Evolutionary conservation across 2,329 filamentous ascomycete species (phyloP).

Genomic region (Cladosporium colombiae): DNA sequence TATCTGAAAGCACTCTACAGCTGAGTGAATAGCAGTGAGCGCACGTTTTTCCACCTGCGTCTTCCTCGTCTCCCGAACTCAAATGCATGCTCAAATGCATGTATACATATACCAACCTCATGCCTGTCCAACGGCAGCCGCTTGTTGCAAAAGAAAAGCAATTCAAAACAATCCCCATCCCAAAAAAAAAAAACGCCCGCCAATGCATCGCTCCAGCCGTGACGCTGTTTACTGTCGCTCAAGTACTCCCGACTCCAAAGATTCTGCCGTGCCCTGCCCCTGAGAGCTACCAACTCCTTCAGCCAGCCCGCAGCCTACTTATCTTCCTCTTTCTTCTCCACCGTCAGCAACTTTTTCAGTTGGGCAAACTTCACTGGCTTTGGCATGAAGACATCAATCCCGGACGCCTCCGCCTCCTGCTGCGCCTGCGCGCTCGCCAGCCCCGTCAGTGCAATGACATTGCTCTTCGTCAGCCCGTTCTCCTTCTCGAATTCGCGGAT

Average conservation of each 20-base stretch:
- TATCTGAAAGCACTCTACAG: background rate
- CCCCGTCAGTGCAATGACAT: constrained; percentile 34
- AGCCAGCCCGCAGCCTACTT: background rate
- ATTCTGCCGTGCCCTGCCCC: background rate
- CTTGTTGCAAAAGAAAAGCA: background rate
- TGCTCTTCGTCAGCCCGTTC: constrained; percentile 15
- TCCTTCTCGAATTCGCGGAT: constrained; percentile 29
- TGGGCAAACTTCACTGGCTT: constrained; percentile 36
- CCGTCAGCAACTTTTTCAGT: constrained; percentile 26
- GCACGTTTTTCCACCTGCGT: too few relatives aligned
- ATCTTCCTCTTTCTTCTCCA: background rate
- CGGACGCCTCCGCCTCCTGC: constrained; percentile 30
- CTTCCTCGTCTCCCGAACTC: background rate
- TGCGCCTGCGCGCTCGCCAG: constrained; percentile 32
- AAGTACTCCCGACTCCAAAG: background rate
- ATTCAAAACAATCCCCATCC: background rate
- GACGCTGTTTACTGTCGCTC: background rate
- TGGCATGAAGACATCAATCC: constrained; percentile 36
- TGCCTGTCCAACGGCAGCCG: background rate
- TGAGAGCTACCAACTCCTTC: background rate
- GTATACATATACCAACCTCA: background rate
- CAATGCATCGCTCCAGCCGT: background rate
- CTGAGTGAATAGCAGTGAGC: background rate
- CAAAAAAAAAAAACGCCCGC: background rate
- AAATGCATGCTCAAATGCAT: background rate